Percentiles rank a stretch among this genome's conserved stretches.
Evolutionary conservation across 768 basidiomycete species (phyloP).

Genomic region (Leccinellum rugosiceps): DNA sequence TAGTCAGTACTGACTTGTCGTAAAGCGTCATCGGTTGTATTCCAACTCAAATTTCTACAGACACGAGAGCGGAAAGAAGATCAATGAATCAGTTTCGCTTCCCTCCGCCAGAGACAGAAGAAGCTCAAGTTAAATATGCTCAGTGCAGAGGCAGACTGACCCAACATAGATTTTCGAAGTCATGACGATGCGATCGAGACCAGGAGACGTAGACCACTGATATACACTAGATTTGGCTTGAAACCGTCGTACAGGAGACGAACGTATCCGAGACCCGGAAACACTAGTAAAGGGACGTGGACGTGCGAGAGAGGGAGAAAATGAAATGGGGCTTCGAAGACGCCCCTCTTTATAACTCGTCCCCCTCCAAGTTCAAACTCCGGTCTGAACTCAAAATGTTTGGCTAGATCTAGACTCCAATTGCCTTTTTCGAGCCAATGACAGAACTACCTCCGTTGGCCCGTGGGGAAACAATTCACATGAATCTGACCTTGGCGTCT

Average conservation of each 20-base stretch:
- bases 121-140: conserved; percentile 44
- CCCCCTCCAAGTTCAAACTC: conserved; percentile 45
- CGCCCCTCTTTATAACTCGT: conserved; percentile 42
- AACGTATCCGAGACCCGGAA: conserved; percentile 55
- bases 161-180: conserved; percentile 85
- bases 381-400: conserved; percentile 36
- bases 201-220: conserved; percentile 29
- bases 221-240: conserved; percentile 49
- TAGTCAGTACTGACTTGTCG: conserved; percentile 75
- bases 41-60: conserved; percentile 92
- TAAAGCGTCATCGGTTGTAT: conserved; percentile 90
- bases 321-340: conserved; percentile 29
- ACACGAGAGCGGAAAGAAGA: conserved; percentile 40
- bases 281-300: conserved; percentile 48
- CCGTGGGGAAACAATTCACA: background rate
- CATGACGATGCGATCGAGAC: conserved; percentile 51
- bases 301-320: conserved; percentile 45
- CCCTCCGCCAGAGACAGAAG: conserved; percentile 41
- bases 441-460: conserved; percentile 21
- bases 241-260: conserved; percentile 49
- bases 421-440: conserved; percentile 19
- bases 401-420: conserved; percentile 19
- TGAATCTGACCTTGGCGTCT: background rate
- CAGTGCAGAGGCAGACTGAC: conserved; percentile 72
- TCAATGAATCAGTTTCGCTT: conserved; percentile 54